phyloP scores from a whole-genome alignment of 106 monocot genomes.

The Cymbidium sinense region DNA sequence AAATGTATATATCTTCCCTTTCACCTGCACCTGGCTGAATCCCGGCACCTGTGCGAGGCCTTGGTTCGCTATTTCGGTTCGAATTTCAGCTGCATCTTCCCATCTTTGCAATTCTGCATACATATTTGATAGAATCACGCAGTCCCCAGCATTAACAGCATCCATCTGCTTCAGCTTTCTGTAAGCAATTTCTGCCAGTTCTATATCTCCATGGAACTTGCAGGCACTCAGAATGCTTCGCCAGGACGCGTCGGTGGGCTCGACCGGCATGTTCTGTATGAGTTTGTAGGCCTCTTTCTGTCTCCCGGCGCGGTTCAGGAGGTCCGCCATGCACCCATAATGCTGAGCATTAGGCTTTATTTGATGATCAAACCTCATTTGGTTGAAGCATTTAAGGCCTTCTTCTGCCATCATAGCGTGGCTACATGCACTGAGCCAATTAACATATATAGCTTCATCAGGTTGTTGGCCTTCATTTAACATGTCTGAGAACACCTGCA shows the following conservation, averaged over 20 bases:
- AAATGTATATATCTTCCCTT: slow-evolving; percentile 43
- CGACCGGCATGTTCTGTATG: slow-evolving; percentile 41
- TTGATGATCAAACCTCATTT: slow-evolving; percentile 40
- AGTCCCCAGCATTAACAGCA: slow-evolving; percentile 42
- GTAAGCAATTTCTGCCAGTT: slow-evolving; percentile 39
- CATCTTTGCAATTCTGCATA: slow-evolving; percentile 27
- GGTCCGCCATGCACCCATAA: slow-evolving; percentile 78
- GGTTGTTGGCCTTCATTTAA: slow-evolving; percentile 36
- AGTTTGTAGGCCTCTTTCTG: slow-evolving; percentile 42
- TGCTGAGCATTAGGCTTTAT: slow-evolving; percentile 45
- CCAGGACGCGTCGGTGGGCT: slow-evolving; percentile 43
- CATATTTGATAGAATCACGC: slow-evolving; percentile 52
- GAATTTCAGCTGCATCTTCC: slow-evolving; percentile 36
- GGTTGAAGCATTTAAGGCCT: slow-evolving; percentile 53
- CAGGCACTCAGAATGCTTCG: slow-evolving; percentile 57
- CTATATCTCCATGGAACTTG: slow-evolving; percentile 33
- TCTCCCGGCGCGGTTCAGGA: slow-evolving; percentile 49
- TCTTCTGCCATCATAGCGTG: slow-evolving; percentile 45
- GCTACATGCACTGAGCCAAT: slow-evolving; percentile 65
- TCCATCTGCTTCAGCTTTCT: slow-evolving; percentile 31
- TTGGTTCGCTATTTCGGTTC: slow-evolving; percentile 32
- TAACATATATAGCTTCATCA: slow-evolving; percentile 53
- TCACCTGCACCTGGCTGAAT: slow-evolving; percentile 57
- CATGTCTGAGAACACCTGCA: slow-evolving; percentile 49
- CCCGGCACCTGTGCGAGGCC: slow-evolving; percentile 43